phyloP scores from a whole-genome alignment of 805 yeast species.

The Candida taoyuanica region DNA sequence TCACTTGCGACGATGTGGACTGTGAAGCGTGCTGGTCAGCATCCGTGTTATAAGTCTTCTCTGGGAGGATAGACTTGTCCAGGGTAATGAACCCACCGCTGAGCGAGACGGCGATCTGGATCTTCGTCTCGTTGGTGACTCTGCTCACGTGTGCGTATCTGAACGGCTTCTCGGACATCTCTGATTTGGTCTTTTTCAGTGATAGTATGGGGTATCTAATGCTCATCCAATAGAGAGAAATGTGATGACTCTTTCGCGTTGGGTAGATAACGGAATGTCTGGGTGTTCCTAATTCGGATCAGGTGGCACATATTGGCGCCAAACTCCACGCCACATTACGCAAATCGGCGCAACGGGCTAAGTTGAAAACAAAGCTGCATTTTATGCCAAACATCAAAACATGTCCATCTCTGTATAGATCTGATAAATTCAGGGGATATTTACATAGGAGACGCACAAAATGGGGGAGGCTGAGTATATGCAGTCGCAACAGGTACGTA shows the following conservation, averaged over 20 bases:
- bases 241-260: background rate
- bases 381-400: no score
- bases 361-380: no score
- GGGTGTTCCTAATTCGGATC: no score
- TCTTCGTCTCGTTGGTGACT: conserved; percentile 89
- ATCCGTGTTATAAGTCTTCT: conserved; percentile 29
- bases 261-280: no score
- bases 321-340: no score
- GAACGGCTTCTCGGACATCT: conserved; percentile 13
- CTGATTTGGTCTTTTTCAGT: background rate
- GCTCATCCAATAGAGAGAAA: no score
- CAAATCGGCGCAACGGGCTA: no score
- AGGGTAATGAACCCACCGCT: conserved; percentile 80
- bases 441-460: no score
- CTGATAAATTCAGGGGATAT: no score
- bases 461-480: conserved; percentile 9
- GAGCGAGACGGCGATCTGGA: conserved; percentile 76
- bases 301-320: no score
- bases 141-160: conserved; percentile 40
- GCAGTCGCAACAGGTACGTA: conserved; percentile 19
- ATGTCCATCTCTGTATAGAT: no score
- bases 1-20: conserved; percentile 62
- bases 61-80: conserved; percentile 51
- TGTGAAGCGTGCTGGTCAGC: conserved; percentile 60
- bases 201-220: background rate